A percentile compares a stretch with the other conserved stretches of the same genome.
These are phyloP conservation scores for Nemania diffusa DNA, from an alignment of 2,329 filamentous ascomycete species.

Conservation along the genomic window DNA sequence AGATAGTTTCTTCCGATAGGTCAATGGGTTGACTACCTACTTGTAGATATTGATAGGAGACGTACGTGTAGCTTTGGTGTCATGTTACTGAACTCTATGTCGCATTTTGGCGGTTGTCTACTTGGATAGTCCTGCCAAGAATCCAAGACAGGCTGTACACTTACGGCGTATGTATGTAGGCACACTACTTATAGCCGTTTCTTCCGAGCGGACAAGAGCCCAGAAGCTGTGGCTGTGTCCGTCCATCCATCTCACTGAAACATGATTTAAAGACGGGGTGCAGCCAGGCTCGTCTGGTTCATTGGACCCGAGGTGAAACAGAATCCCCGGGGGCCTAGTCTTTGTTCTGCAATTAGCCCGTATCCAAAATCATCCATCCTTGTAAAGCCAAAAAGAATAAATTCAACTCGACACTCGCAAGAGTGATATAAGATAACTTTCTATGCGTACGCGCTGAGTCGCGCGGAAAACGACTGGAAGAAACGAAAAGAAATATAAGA, in stretches of 20 bases:
- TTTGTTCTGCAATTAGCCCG: constrained; percentile 15
- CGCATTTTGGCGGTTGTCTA: neutral
- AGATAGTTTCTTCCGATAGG: constrained; percentile 8
- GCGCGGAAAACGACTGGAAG: no score
- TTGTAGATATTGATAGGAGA: neutral
- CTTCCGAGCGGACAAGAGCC: constrained; percentile 12
- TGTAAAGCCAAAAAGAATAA: neutral
- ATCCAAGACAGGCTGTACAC: constrained; percentile 11
- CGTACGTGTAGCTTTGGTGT: neutral
- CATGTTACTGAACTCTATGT: neutral
- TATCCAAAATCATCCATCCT: neutral
- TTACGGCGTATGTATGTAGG: neutral
- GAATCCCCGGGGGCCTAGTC: constrained; percentile 8
- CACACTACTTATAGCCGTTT: constrained; percentile 12
- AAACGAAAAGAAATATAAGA: no score
- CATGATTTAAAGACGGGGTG: constrained; percentile 29
- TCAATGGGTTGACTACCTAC: constrained; percentile 1
- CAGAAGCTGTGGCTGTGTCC: constrained; percentile 16
- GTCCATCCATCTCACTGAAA: constrained; percentile 18
- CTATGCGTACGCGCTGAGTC: no score
- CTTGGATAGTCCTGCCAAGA: constrained; percentile 11
- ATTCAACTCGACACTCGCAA: neutral
- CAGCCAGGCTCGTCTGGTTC: neutral
- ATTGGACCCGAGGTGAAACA: constrained; percentile 21
- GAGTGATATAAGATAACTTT: neutral